These are phyloP conservation scores for Zangia roseola DNA, from an alignment of 768 basidiomycete genomes.

Conservation along the genomic window DNA sequence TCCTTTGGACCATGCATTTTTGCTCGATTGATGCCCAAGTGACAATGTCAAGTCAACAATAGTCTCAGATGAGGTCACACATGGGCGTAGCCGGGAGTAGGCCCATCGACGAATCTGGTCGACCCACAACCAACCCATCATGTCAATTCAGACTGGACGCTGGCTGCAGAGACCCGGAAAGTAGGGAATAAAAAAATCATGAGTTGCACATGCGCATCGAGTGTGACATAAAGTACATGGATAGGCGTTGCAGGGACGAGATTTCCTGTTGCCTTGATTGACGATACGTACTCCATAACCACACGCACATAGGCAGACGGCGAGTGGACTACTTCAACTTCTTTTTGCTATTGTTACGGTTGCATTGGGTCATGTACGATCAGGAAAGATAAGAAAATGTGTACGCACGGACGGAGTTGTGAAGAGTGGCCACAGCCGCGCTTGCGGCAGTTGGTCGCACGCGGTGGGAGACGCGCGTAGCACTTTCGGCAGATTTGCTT, in stretches of 20 bases:
- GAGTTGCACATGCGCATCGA: conserved; percentile 18
- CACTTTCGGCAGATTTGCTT: conserved; percentile 99
- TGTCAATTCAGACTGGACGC: no score
- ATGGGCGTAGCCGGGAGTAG: no score
- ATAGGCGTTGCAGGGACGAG: not conserved
- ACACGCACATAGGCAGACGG: conserved; percentile 1
- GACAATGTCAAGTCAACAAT: not conserved
- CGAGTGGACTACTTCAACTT: conserved; percentile 78
- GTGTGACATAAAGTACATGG: conserved; percentile 23
- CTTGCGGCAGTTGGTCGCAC: conserved; percentile 99
- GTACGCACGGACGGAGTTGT: conserved; percentile 85
- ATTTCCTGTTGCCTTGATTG: conserved; percentile 2
- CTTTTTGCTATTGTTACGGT: conserved; percentile 66
- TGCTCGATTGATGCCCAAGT: not conserved
- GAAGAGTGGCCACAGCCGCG: conserved; percentile 87
- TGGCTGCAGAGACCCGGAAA: not conserved
- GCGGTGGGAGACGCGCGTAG: conserved; percentile 98
- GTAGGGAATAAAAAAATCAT: conserved; percentile 1
- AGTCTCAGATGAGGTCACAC: no score
- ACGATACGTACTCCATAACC: conserved; percentile 13
- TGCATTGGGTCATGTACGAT: conserved; percentile 1
- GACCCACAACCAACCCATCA: no score
- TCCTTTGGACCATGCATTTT: not conserved
- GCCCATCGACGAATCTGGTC: no score
- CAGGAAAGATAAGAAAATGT: not conserved